Evolutionary conservation across 2,329 filamentous ascomycete species (phyloP).

Genomic region (Pseudogymnoascus sp.): DNA sequence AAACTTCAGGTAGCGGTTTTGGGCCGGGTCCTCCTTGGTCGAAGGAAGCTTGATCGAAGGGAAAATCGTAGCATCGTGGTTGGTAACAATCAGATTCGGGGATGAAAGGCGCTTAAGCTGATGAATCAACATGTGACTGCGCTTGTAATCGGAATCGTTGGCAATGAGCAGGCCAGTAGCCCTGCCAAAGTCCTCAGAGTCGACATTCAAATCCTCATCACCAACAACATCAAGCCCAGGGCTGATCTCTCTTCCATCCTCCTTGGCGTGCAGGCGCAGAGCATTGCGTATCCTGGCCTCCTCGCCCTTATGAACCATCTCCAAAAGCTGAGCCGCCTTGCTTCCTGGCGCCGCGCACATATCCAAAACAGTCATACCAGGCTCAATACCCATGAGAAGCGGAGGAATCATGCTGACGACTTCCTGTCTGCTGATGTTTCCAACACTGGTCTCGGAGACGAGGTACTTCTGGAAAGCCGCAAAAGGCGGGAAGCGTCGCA

Average conservation of each 20-base stretch:
- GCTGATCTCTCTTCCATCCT: slow-evolving; percentile 52
- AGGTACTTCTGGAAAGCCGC: slow-evolving; percentile 95
- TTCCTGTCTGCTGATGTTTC: slow-evolving; percentile 96
- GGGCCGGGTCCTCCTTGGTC: slow-evolving; percentile 46
- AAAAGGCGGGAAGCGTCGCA: slow-evolving; percentile 90
- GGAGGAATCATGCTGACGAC: slow-evolving; percentile 99
- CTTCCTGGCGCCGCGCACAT: slow-evolving; percentile 95
- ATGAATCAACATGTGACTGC: slow-evolving; percentile 93
- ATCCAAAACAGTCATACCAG: slow-evolving; percentile 89
- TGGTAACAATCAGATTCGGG: slow-evolving; percentile 92
- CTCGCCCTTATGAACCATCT: slow-evolving; percentile 89
- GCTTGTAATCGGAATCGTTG: slow-evolving; percentile 95
- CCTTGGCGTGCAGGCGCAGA: slow-evolving; percentile 55
- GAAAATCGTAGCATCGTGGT: slow-evolving; percentile 94
- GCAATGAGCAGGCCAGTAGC: slow-evolving; percentile 88
- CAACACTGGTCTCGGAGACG: slow-evolving; percentile 92
- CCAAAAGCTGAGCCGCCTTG: slow-evolving; percentile 91
- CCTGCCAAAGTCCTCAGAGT: slow-evolving; percentile 69
- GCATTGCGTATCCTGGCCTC: slow-evolving; percentile 75
- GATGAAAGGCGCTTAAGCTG: slow-evolving; percentile 96
- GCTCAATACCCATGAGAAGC: slow-evolving; percentile 81
- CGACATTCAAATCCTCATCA: slow-evolving; percentile 44
- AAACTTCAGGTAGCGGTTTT: slow-evolving; percentile 80
- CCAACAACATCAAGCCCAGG: slow-evolving; percentile 40
- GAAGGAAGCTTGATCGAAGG: slow-evolving; percentile 82